phyloP scores from a whole-genome alignment of 192 early-diverging fungal genomes.

The Backusella liffmaniae region DNA sequence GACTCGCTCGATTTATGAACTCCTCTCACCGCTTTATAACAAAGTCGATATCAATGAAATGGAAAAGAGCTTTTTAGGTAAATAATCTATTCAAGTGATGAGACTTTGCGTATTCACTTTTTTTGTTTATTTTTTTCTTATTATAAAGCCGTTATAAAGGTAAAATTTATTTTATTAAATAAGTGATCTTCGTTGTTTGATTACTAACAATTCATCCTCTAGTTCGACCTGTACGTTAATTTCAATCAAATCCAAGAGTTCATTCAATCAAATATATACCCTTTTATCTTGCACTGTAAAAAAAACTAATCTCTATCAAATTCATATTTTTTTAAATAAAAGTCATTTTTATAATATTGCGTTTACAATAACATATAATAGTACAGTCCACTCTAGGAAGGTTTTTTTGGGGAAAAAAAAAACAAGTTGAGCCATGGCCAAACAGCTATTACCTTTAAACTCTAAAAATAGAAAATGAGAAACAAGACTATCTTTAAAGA shows the following conservation, averaged over 20 bases:
- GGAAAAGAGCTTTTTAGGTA: conserved; percentile 38
- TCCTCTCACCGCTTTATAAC: conserved; percentile 22
- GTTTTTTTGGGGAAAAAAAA: too few relatives aligned
- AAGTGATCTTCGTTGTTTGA: neutral
- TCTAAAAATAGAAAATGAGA: too few relatives aligned
- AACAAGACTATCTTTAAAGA: too few relatives aligned
- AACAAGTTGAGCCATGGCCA: too few relatives aligned
- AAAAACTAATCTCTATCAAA: neutral
- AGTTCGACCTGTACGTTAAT: neutral
- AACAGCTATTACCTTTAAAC: too few relatives aligned
- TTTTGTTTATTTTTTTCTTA: neutral
- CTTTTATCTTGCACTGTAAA: neutral
- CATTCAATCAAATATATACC: neutral
- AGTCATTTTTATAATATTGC: neutral
- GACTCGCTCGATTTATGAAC: conserved; percentile 20
- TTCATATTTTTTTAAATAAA: neutral
- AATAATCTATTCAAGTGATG: neutral
- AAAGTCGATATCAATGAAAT: conserved; percentile 33
- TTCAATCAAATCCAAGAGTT: neutral
- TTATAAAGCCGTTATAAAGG: neutral
- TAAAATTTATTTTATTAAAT: neutral
- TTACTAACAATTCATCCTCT: neutral
- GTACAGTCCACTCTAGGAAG: too few relatives aligned
- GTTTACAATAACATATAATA: too few relatives aligned
- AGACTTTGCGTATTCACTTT: neutral